Conservation (phyloP, 768 basidiomycete species). For the Termitomyces sp. region DNA sequence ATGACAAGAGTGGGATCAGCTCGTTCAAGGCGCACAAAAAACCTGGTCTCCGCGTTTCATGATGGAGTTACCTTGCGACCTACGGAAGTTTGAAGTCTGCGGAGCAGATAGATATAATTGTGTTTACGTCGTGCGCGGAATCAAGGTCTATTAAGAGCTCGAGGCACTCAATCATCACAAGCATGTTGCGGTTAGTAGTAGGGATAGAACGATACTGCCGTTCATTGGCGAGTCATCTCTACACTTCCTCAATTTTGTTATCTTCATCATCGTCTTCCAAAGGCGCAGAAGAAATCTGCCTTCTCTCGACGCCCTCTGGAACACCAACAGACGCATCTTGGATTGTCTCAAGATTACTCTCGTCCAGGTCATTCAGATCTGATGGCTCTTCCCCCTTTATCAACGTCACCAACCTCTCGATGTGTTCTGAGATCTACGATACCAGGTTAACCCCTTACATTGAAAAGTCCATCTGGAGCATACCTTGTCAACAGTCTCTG, state of each 20-base stretch:
- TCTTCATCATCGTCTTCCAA: slow-evolving; percentile 59
- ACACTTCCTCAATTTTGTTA: slow-evolving; percentile 72
- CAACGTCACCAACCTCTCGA: slow-evolving; percentile 85
- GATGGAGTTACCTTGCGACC: background rate
- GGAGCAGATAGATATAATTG: background rate
- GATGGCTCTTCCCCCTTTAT: slow-evolving; percentile 74
- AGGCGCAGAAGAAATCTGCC: slow-evolving; percentile 15
- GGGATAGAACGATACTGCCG: background rate
- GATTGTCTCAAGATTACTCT: slow-evolving; percentile 17
- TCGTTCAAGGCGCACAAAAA: slow-evolving; percentile 29
- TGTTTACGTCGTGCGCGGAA: background rate
- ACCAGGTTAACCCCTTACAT: background rate
- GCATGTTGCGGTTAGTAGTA: background rate
- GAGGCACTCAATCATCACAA: background rate
- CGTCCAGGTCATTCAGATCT: slow-evolving; percentile 32
- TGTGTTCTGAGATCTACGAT: slow-evolving; percentile 73
- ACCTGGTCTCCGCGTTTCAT: background rate
- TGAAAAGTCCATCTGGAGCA: slow-evolving; percentile 13
- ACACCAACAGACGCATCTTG: slow-evolving; percentile 18
- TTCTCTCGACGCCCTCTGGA: slow-evolving; percentile 6
- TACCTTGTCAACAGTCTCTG: slow-evolving; percentile 77
- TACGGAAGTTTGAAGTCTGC: background rate
- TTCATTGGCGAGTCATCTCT: slow-evolving; percentile 9
- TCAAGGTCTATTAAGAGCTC: background rate
- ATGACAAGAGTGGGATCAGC: background rate